Evolutionary conservation across 2,329 filamentous ascomycete species (phyloP).

Genomic region (Aspergillus ochraceoroseus): DNA sequence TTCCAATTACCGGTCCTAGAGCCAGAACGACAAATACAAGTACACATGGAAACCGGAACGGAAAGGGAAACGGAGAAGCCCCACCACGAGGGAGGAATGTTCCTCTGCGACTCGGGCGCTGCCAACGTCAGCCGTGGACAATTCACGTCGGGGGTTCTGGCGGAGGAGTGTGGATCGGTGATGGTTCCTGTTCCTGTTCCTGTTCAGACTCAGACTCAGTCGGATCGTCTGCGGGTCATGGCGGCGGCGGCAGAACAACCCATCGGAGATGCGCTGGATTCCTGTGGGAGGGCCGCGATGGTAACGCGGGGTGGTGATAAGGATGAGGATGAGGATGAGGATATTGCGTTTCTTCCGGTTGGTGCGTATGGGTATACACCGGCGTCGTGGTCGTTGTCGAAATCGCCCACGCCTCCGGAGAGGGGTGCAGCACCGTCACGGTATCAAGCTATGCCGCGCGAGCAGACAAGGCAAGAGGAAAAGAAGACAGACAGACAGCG

Average conservation of each 20-base stretch:
- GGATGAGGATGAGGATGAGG: background rate
- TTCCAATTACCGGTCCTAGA: too few species aligned
- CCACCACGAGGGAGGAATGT: background rate
- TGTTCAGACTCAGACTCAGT: too few species aligned
- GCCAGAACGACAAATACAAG: too few species aligned
- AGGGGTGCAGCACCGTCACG: slow-evolving; percentile 15
- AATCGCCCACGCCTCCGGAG: slow-evolving; percentile 13
- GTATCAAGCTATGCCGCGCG: slow-evolving; percentile 14
- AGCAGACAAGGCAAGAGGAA: slow-evolving; percentile 1
- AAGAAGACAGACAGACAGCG: background rate
- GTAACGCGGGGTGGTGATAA: too few species aligned
- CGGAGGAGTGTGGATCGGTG: too few species aligned
- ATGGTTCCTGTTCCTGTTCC: too few species aligned
- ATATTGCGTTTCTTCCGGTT: slow-evolving; percentile 8
- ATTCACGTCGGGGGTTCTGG: too few species aligned
- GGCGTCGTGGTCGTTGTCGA: slow-evolving; percentile 4
- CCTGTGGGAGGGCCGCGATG: too few species aligned
- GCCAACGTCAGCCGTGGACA: too few species aligned
- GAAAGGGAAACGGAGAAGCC: background rate
- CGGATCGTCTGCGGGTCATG: too few species aligned
- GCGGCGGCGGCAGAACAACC: too few species aligned
- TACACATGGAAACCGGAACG: background rate
- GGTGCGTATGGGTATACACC: slow-evolving; percentile 14
- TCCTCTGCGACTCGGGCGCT: background rate
- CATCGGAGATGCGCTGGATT: too few species aligned